These are phyloP conservation scores for Tetrahymena thermophila DNA, from an alignment of 73 alveolate species.

Conservation along the genomic window DNA sequence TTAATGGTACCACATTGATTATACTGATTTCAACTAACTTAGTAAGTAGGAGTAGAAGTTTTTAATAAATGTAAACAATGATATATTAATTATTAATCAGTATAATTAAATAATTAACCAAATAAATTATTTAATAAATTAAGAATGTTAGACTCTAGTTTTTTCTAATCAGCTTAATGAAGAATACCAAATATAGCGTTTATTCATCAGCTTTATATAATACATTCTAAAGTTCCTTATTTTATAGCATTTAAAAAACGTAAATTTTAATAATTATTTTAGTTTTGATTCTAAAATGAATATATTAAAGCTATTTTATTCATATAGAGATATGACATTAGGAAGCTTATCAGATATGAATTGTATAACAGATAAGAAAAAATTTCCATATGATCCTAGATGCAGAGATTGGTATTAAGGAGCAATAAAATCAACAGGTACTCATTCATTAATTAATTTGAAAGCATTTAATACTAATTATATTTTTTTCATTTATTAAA, in stretches of 20 bases:
- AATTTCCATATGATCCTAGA: neutral
- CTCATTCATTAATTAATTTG: too few species aligned
- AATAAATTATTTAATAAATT: too few species aligned
- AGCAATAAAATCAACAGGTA: neutral
- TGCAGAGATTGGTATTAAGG: neutral
- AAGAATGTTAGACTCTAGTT: neutral
- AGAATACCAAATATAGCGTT: neutral
- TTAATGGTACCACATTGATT: neutral
- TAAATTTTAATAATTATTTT: too few species aligned
- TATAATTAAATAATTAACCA: too few species aligned
- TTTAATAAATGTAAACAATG: neutral
- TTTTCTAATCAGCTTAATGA: neutral
- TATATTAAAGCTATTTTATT: too few species aligned
- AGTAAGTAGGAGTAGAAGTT: neutral
- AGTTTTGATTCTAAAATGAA: too few species aligned
- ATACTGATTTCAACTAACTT: neutral
- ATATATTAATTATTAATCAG: too few species aligned
- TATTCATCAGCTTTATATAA: neutral
- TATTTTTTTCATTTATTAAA: neutral
- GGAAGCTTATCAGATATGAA: neutral
- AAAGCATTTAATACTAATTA: neutral
- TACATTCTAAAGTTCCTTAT: neutral
- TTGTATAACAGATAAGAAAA: neutral
- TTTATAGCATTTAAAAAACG: neutral
- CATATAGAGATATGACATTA: neutral